These are phyloP conservation scores for Bryum argenteum DNA, from an alignment of 225 moss, liverwort and hornwort species.

Conservation along the genomic window DNA sequence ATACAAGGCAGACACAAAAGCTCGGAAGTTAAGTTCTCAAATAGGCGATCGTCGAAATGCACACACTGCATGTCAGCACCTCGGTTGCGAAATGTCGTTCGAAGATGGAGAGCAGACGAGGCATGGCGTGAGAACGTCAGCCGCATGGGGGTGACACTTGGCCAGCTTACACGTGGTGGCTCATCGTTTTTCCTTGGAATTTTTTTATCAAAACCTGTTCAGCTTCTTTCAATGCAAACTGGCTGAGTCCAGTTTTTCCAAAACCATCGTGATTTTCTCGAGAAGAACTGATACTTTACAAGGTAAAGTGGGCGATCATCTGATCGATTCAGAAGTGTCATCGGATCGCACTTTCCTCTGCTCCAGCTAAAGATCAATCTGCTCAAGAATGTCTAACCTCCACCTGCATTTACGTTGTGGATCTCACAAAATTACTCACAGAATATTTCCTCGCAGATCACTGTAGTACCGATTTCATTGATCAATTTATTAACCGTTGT, in stretches of 20 bases:
- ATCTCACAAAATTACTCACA: no score
- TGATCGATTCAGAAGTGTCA: no score
- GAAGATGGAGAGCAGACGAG: not conserved
- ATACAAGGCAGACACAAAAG: not conserved
- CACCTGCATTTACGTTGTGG: no score
- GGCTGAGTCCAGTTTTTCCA: no score
- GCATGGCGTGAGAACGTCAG: not conserved
- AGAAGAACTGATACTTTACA: no score
- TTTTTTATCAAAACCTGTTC: not conserved
- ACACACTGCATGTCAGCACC: not conserved
- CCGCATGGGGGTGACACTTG: constrained; percentile 37
- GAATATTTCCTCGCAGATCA: no score
- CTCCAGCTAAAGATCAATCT: no score
- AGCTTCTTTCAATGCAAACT: not conserved
- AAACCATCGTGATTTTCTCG: no score
- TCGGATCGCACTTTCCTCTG: no score
- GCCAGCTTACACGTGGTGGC: constrained; percentile 17
- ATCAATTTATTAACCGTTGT: not conserved
- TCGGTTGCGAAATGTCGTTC: not conserved
- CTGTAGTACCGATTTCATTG: no score
- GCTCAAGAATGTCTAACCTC: no score
- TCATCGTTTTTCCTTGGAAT: not conserved
- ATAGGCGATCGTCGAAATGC: not conserved
- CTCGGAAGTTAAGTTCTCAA: not conserved
- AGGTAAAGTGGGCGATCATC: no score